Base-by-base conservation (phyloP, 2,329 filamentous ascomycete genomes). In the Aschersonia sp. region DNA sequence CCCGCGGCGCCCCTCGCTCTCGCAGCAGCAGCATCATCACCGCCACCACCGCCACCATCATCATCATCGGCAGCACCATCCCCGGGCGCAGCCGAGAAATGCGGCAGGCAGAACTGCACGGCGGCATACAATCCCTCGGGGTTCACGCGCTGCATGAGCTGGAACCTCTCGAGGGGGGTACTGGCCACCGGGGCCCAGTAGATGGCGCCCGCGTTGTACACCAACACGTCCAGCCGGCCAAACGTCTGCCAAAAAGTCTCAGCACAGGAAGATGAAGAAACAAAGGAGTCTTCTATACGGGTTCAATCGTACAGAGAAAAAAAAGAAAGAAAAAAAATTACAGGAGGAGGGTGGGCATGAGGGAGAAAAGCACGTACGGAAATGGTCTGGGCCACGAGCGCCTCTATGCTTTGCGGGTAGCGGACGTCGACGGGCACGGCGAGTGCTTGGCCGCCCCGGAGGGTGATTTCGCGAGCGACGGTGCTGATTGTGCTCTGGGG, bases 171-270 rank as follows among this genome's bases (percentile, higher is more conserved):
- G 53, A 83, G 67, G 0, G 84, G 81, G 0, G 85, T 90, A 44
- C 80, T 75, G 46, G 80, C 74, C 0, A 94, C 78, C 1, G 82
- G 74, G 0, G 82, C 76, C 85, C 86, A 90, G 81, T 83, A 92
- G 54, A 94, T 88, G 3, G 87, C 87, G 41, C 87, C 87, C 0
- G 82, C 81, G 61, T 92, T 94, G 69, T 94, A 94, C 45, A 92
- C 63, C 2, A 94, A 65, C 0, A 83, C 81, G 59, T 92, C 85
- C 4, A 94, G 67, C 29, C 74, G 74, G 42, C 73, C 72, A 55
- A 83, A 82, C 5, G 62, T 68, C 56, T 77, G 53, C 9, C 6
- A 6, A 12, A 39, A 12, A 12, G 35, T 39, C 22, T 22, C 22
- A 22, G 22, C 22, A 22, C 3, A 22, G 22, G 22, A 22, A 22